Percentiles rank a stretch among this genome's conserved stretches.
These are phyloP conservation scores for Cryomyces minteri DNA, from an alignment of 495 filamentous ascomycete species.

Conservation along the genomic window DNA sequence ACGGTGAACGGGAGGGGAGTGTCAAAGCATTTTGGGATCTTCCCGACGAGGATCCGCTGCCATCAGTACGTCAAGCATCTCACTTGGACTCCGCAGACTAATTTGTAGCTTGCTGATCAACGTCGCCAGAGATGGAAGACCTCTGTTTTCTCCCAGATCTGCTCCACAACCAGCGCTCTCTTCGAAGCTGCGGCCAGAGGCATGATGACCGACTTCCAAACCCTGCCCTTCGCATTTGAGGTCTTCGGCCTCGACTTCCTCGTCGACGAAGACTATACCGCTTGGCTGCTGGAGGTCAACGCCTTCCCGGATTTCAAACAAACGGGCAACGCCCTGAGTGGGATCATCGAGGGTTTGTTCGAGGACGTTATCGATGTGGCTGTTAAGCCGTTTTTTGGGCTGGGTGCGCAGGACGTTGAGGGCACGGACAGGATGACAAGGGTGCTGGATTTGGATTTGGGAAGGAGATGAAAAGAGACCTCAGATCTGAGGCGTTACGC, in stretches of 20 bases:
- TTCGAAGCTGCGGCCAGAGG: conserved; percentile 70
- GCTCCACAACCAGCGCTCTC: conserved; percentile 45
- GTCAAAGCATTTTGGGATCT: conserved; percentile 59
- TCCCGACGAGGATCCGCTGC: conserved; percentile 7
- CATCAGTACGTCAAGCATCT: too few relatives aligned
- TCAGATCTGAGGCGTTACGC: too few relatives aligned
- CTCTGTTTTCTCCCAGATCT: conserved; percentile 50
- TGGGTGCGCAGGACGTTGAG: conserved; percentile 10
- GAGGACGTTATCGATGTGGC: conserved; percentile 47
- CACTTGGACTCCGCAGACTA: too few relatives aligned
- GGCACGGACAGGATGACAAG: conserved; percentile 26
- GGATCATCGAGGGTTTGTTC: conserved; percentile 58
- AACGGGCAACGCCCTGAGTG: conserved; percentile 56
- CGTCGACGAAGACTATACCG: conserved; percentile 41
- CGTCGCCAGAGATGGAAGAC: too few relatives aligned
- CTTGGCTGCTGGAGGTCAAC: conserved; percentile 84
- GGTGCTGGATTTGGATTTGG: conserved; percentile 45
- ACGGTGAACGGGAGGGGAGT: conserved; percentile 32
- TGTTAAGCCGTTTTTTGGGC: conserved; percentile 42
- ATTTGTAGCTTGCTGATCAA: too few relatives aligned
- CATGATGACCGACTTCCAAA: conserved; percentile 81
- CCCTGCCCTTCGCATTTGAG: conserved; percentile 75
- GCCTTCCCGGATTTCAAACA: conserved; percentile 90
- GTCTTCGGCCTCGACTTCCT: conserved; percentile 84
- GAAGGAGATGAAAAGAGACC: conserved; percentile 18